Percentiles rank a stretch among this genome's conserved stretches.
These are phyloP conservation scores for Beauveria scarabaeidicola DNA, from an alignment of 2,329 filamentous ascomycete genomes.

Conservation along the genomic window DNA sequence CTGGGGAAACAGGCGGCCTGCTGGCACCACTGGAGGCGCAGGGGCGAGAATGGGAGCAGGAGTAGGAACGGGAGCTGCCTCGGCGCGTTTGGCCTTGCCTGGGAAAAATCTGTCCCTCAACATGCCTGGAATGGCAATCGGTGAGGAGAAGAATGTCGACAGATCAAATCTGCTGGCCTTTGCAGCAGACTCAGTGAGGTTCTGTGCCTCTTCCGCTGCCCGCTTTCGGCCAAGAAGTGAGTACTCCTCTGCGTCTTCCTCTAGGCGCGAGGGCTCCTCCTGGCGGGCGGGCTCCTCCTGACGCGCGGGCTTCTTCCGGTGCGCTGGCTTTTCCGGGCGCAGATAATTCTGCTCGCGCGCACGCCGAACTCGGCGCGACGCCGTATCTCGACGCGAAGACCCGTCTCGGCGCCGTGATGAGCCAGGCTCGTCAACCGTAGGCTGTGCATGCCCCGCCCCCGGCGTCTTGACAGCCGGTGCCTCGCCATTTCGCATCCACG, in stretches of 20 bases:
- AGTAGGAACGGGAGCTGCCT: constrained; percentile 10
- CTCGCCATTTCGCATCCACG: constrained; percentile 24
- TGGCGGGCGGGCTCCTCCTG: not conserved
- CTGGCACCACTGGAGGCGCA: constrained; percentile 19
- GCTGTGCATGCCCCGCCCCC: not conserved
- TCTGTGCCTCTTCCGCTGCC: constrained; percentile 14
- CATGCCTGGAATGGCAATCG: constrained; percentile 31
- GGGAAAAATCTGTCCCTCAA: constrained; percentile 25
- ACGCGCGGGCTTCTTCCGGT: not conserved
- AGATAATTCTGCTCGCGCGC: too few species aligned
- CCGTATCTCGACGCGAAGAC: too few species aligned
- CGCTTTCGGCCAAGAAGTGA: constrained; percentile 31
- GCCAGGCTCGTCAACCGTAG: constrained; percentile 13
- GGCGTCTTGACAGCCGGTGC: not conserved
- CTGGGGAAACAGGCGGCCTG: constrained; percentile 33
- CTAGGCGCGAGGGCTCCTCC: not conserved
- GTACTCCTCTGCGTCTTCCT: constrained; percentile 29
- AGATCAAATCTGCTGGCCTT: constrained; percentile 36
- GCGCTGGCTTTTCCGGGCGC: too few species aligned
- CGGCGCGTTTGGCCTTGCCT: constrained; percentile 15
- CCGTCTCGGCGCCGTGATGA: too few species aligned
- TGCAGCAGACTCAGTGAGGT: constrained; percentile 11
- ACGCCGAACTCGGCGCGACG: too few species aligned
- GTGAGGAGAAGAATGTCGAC: constrained; percentile 50
- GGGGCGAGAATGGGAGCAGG: constrained; percentile 8